Base-by-base conservation (phyloP, 345 rosid genomes). In the Acer saccharum region DNA sequence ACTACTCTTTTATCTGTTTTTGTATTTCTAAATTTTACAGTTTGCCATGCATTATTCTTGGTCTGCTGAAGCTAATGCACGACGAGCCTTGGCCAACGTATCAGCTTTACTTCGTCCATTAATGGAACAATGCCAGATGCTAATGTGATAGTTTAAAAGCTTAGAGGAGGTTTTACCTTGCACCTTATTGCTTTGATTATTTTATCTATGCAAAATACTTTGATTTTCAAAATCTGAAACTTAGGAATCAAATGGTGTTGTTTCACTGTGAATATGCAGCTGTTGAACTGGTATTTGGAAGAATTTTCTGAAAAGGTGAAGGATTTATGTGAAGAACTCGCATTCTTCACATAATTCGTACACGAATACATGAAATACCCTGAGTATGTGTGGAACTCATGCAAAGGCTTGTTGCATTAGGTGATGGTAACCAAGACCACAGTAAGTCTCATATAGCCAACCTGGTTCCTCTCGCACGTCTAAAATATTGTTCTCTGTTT, bases 71-170 rank as follows among this genome's bases (percentile, higher is more conserved):
- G 91, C 93, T 72, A 93, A 92, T 60, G 99, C 98, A 55, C 87
- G 97, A 16, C 90, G 94, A 78, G 98, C 99, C 72, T 86, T 96
- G 85, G 94, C 97, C 69, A 96, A 96, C 82, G 90, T 92, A 52
- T 96, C 99, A 52, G 90, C 98, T 77, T 80, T 96, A 78, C 98
- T 96, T 82, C 97, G 97, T 69, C 98, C 99, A 91, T 92, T 12
- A n/a, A n/a, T n/a, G 97, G 99, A 80, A 92, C 99, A 48, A 94
- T 94, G 99, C 98, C 98, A 73, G 99, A 94, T 87, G 99, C 97
- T 55, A 94, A 94, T 85, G 99, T 96, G 65, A 91, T 96, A 57
- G 60, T 96, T 0, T 91, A 91, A 82, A 96, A 96, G 72, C 93
- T 96, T 50, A 83, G 97, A 89, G 87, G 87, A 92, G 98, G 99